A percentile compares a stretch with the other conserved stretches of the same genome.
These are phyloP conservation scores for Syzygium aromaticum DNA, from an alignment of 345 rosid genomes.

Conservation along the genomic window DNA sequence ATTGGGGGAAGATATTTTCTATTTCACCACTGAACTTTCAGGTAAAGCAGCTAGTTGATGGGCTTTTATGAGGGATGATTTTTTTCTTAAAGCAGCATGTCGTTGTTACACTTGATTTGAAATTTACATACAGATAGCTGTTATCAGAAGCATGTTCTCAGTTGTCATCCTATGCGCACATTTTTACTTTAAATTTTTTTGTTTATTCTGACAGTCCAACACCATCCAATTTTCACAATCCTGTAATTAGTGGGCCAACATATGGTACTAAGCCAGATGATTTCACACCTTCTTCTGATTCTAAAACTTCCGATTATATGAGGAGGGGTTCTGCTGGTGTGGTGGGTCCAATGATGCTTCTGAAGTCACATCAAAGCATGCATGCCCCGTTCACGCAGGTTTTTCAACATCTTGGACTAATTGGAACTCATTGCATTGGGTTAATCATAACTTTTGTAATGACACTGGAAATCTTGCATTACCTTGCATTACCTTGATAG, in stretches of 20 bases:
- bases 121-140: background rate
- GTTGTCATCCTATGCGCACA: background rate
- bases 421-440: background rate
- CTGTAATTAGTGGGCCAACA: constrained; percentile 10
- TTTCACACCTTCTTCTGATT: constrained; percentile 13
- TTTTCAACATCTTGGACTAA: constrained; percentile 4
- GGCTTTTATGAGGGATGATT: background rate
- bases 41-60: background rate
- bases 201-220: constrained; percentile 19
- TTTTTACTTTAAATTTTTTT: constrained; percentile 1
- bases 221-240: constrained; percentile 11
- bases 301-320: constrained; percentile 25
- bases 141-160: background rate
- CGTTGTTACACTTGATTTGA: background rate
- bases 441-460: background rate
- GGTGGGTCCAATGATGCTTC: constrained; percentile 78
- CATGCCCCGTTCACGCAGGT: constrained; percentile 98
- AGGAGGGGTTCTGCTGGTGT: constrained; percentile 91
- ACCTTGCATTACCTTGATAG: constrained; percentile 21
- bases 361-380: constrained; percentile 68
- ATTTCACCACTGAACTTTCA: background rate
- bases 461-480: background rate
- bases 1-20: background rate
- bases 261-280: constrained; percentile 19
- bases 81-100: background rate